phyloP scores from a whole-genome alignment of 208 protist species.

The Acanthamoeba sp. region DNA sequence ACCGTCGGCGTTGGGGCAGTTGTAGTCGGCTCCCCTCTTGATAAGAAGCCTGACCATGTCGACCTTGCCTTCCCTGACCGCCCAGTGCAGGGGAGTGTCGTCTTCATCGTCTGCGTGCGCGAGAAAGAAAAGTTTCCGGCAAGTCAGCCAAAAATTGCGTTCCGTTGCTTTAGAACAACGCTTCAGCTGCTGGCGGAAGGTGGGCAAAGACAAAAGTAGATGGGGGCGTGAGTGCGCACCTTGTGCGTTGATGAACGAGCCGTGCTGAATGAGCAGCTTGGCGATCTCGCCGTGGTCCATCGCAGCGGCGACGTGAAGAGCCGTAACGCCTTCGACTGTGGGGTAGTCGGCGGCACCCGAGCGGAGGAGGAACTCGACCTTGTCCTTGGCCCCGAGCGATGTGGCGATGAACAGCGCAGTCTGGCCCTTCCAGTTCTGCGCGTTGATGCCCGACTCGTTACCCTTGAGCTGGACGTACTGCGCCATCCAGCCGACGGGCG shows the following conservation, averaged over 20 bases:
- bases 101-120: neutral
- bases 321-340: slow-evolving; percentile 18
- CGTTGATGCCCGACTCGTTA: slow-evolving; percentile 4
- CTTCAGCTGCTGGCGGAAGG: no score
- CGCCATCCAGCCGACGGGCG: neutral
- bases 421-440: slow-evolving; percentile 25
- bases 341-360: slow-evolving; percentile 8
- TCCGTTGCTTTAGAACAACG: no score
- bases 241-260: slow-evolving; percentile 30
- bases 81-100: slow-evolving; percentile 54
- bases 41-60: slow-evolving; percentile 18
- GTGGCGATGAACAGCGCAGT: slow-evolving; percentile 17
- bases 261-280: slow-evolving; percentile 9
- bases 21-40: neutral
- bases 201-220: no score
- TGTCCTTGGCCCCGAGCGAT: neutral
- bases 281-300: neutral
- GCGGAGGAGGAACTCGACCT: slow-evolving; percentile 44
- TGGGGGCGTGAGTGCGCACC: neutral
- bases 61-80: slow-evolving; percentile 1
- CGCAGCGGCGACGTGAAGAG: slow-evolving; percentile 36
- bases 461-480: slow-evolving; percentile 15
- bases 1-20: slow-evolving; percentile 34
- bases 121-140: no score
- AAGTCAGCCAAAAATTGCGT: neutral